Evolutionary conservation across 345 rosid genomes (phyloP), one percentile per base, ranked within the genome.

Genomic region (Hypericum androsaemum): DNA sequence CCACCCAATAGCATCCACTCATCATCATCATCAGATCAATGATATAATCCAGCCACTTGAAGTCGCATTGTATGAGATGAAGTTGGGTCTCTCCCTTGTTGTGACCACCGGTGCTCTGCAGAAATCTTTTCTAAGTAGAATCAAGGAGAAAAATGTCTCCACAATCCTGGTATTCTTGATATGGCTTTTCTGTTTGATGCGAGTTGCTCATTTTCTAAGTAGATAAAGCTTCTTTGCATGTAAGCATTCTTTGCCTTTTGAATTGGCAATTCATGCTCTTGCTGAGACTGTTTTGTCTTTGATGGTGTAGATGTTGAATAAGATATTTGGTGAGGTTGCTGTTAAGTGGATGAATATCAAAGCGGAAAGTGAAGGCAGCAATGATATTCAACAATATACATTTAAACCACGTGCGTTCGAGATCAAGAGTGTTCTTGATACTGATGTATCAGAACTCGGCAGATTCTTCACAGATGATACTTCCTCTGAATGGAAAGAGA

Each of bases 61-160:
- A 75, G 98, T 90, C 59, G 87, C 96, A 46, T 69, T 84, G 28
- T 90, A 82, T 40, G 94, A 90, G 75, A 87, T 90, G 80, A 90
- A 90, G 64, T 58, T 87, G 57, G 98, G 96, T 47, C 59, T 88
- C 46, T 77, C 92, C 17, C 68, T 90, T 47, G 67, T 83, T 64
- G 58, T 80, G 22, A 73, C 83, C n/a, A n/a, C n/a, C 58, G 78
- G 71, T 60, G 55, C 62, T 52, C 52, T 79, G 57, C 73, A 73
- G 62, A 68, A 72, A 37, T 69, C 56, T n/a, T 43, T 70, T 52
- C 72, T 73, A 52, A 61, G 55, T 40, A 68, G 40, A 60, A 52
- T 78, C 41, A 66, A 60, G 53, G 75, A 74, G 67, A 76, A 82
- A 40, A 67, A 55, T 69, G 62, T 77, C 48, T 78, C 76, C 56